Evolutionary conservation across 2,329 filamentous ascomycete genomes (phyloP), one percentile per base, ranked within the genome.

Genomic region (Calonectria pauciramosa): DNA sequence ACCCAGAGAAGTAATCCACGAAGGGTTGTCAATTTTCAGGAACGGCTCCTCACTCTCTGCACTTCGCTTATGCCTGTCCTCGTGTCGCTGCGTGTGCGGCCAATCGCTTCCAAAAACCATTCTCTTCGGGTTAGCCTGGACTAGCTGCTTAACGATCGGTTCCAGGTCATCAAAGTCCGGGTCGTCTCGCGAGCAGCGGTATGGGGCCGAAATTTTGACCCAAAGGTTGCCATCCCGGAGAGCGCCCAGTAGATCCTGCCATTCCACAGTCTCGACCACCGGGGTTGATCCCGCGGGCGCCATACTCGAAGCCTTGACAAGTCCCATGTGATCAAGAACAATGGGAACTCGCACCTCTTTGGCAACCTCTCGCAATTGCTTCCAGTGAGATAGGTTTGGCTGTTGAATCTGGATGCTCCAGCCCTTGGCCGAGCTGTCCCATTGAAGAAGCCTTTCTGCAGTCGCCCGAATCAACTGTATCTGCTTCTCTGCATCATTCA

Each of bases 391-490:
- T 4, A 72, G 11, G 23, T 60, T 68, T 2, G 70, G 64, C 30
- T 72, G 70, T 26, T 72, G 70, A 30, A 72, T 72, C 26, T 72
- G 70, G 26, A 72, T 72, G 20, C 70, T 72, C 70, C 70, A 72
- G 13, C 70, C 70, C 26, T 47, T 72, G 16, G 52, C 70, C 9
- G 36, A 38, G 30, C 26, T 30, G 2, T 69, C 56, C 70, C 70
- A 72, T n/a, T 47, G 41, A 23, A 52, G 41, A 28, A 72, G 56
- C 8, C 70, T 51, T 14, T 64, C 41, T 13, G 64, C 70, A 36
- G 70, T 68, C 10, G 70, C 41, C 20, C 54, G 41, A 38, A 72
- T 72, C 41, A 72, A 28, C 13, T 41, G 28, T 14, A 72, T 54
- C 32, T 72, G 70, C 26, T 72, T 68, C 36, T 72, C 64, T 20